Evolutionary conservation across 2,329 filamentous ascomycete species (phyloP), one percentile per base, ranked within the genome.

Genomic region (Huntiella decipiens): DNA sequence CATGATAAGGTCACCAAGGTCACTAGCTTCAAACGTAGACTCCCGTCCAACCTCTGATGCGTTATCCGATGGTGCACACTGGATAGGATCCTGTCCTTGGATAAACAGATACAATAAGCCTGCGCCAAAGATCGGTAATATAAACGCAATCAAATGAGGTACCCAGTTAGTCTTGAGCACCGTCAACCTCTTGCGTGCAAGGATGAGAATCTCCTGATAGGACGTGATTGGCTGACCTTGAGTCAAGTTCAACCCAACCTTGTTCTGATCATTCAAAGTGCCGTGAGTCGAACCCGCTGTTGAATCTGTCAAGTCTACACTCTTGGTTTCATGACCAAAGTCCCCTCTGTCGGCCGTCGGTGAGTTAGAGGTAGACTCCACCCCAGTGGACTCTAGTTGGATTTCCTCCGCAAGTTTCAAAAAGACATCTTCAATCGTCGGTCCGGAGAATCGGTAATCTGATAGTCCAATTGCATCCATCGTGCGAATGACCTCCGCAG

Each of bases 361-460:
- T 73, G 10, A 38, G 33, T 4, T 22, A 40, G 17, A 19, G 17
- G 4, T 19, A 32, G 38, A 17, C 19, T 45, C 31, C 32, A 45
- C 28, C 5, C 40, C 40, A 15, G 33, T 44, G 3, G 49, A 49
- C 15, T 48, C 43, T 17, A 43, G 38, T 47, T 67, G 70, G 49
- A 85, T 71, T 58, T 94, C 86, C 55, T 88, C 82, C 0, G 86
- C 84, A 35, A 94, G 68, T 52, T 83, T 79, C 17, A 95, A 63
- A 60, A 95, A 95, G 0, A 94, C 86, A 53, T 94, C 86, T 58
- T 95, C 88, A 36, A 95, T 86, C 0, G 84, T 92, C 0, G 87
- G 88, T 0, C 85, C 85, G 12, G 81, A 82, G 53, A 94, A 82
- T 48, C 86, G 78, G 58, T 93, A 94, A 48, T 92, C 81, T 12